Conservation (phyloP, 2,329 filamentous ascomycete genomes). For the Orbilia brochopaga region DNA sequence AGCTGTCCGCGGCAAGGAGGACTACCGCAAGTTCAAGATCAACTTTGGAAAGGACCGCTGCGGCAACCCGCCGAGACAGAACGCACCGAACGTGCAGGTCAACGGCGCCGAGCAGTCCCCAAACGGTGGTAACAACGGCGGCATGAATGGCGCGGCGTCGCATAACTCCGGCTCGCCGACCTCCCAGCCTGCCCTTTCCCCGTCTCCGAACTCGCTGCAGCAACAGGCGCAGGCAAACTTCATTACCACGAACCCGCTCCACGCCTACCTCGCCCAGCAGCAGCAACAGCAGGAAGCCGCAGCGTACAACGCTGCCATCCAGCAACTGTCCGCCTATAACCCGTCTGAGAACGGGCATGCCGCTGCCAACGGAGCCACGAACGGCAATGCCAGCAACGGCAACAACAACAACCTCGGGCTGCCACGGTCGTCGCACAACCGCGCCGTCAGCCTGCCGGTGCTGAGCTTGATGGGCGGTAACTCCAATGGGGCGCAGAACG, state of each 20-base stretch:
- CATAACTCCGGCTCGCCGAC: slow-evolving; percentile 48
- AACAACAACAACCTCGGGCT: slow-evolving; percentile 55
- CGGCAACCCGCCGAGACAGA: slow-evolving; percentile 90
- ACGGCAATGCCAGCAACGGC: slow-evolving; percentile 55
- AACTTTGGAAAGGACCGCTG: slow-evolving; percentile 99
- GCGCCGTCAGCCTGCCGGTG: slow-evolving; percentile 85
- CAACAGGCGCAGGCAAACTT: slow-evolving; percentile 52
- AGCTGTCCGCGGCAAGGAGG: slow-evolving; percentile 88
- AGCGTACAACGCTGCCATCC: slow-evolving; percentile 80
- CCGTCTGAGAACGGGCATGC: slow-evolving; percentile 63
- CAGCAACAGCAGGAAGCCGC: slow-evolving; percentile 75
- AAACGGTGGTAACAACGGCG: slow-evolving; percentile 21
- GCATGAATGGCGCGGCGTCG: slow-evolving; percentile 49
- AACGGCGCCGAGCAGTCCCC: slow-evolving; percentile 56
- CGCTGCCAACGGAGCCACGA: slow-evolving; percentile 49
- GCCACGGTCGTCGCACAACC: slow-evolving; percentile 67
- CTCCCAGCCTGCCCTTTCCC: slow-evolving; percentile 40
- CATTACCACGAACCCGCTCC: slow-evolving; percentile 54
- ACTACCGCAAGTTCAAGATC: slow-evolving; percentile 98
- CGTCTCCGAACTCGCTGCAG: slow-evolving; percentile 53
- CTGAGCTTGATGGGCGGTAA: slow-evolving; percentile 68
- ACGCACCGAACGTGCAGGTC: slow-evolving; percentile 51
- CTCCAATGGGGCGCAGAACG: slow-evolving; percentile 64
- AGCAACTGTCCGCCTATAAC: slow-evolving; percentile 70
- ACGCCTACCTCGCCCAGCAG: slow-evolving; percentile 64